Evolutionary conservation across 192 early-diverging fungal species (phyloP).

Genomic region (Backusella liffmaniae): DNA sequence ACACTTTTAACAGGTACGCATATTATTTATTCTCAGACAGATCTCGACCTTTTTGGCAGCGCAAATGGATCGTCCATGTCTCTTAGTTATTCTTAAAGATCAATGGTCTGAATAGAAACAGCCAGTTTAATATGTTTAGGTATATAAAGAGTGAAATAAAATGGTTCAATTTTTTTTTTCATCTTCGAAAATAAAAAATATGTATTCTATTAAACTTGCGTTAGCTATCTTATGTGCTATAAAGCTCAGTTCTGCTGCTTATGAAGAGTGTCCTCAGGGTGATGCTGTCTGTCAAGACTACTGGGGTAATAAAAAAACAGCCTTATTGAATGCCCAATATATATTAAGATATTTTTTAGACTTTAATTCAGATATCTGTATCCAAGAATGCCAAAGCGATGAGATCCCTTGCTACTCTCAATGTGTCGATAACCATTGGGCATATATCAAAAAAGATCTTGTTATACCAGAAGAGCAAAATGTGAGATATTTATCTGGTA

Average conservation of each 20-base stretch:
- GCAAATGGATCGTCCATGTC: background rate
- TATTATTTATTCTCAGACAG: background rate
- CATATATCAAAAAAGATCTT: background rate
- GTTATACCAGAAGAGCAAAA: background rate
- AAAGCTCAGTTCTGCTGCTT: background rate
- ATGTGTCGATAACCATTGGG: background rate
- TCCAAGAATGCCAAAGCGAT: background rate
- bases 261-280: background rate
- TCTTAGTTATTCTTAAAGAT: background rate
- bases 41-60: background rate
- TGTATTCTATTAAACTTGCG: background rate
- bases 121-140: background rate
- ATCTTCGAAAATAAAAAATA: background rate
- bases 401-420: background rate
- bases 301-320: background rate
- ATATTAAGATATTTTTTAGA: background rate
- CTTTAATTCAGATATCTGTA: background rate
- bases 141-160: background rate
- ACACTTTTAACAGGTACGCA: conserved; percentile 7
- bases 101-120: background rate
- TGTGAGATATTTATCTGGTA: background rate
- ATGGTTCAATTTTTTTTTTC: background rate
- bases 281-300: background rate
- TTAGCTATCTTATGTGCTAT: background rate
- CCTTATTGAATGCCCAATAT: background rate